phyloP scores from a whole-genome alignment of 164 flowering plant genomes.

The Kingdonia uniflora region DNA sequence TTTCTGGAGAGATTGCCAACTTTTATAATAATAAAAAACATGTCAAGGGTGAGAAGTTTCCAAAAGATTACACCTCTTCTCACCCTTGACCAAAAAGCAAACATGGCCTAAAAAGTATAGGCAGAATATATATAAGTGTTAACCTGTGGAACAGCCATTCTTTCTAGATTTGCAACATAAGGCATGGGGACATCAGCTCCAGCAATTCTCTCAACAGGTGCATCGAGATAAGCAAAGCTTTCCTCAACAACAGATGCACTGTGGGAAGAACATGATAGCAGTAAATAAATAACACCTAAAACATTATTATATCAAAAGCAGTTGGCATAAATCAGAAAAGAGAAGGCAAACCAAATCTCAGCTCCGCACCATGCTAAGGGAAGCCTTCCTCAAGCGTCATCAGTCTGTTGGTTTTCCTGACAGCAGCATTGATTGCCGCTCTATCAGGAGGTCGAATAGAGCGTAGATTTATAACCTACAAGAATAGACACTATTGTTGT shows the following conservation, averaged over 20 bases:
- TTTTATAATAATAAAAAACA: too few relatives aligned
- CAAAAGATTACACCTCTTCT: too few relatives aligned
- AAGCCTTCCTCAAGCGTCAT: conserved; percentile 95
- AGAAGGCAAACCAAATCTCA: conserved; percentile 68
- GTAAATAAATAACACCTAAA: too few relatives aligned
- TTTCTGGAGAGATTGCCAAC: too few relatives aligned
- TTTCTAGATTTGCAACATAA: conserved; percentile 89
- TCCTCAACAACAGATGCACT: conserved; percentile 84
- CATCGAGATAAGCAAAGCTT: conserved; percentile 88
- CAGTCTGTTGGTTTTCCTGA: conserved; percentile 85
- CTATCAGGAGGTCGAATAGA: conserved; percentile 94
- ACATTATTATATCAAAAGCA: neutral
- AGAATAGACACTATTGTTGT: neutral
- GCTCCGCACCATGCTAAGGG: conserved; percentile 97
- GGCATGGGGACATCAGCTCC: conserved; percentile 98
- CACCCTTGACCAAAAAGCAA: too few relatives aligned
- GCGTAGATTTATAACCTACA: conserved; percentile 85
- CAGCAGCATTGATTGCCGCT: conserved; percentile 73
- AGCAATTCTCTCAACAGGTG: conserved; percentile 83
- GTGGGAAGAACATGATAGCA: conserved; percentile 10
- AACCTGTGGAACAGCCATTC: conserved; percentile 93
- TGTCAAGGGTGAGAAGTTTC: too few relatives aligned
- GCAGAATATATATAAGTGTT: too few relatives aligned
- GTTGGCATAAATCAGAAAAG: neutral
- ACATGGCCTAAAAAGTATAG: too few relatives aligned